A percentile compares a stretch with the other conserved stretches of the same genome.
These are phyloP conservation scores for Globisporangium mamillatum DNA, from an alignment of 352 stramenopile genomes.

Conservation along the genomic window DNA sequence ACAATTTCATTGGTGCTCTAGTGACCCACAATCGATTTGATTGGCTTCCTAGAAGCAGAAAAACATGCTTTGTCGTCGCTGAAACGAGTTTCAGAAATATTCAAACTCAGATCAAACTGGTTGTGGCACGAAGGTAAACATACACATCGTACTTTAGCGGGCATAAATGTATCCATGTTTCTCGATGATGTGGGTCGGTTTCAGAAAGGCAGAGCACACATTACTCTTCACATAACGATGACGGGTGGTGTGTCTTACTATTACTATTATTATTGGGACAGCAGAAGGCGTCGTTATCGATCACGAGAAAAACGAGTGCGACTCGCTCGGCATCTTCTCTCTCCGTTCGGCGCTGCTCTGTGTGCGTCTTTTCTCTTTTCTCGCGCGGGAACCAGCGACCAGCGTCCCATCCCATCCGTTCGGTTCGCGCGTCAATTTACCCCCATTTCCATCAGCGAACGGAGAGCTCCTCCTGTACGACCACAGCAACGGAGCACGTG, in stretches of 20 bases:
- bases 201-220: constrained; percentile 7
- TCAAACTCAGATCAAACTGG: not conserved
- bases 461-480: not conserved
- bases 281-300: not conserved
- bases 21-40: no score
- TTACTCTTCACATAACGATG: not conserved
- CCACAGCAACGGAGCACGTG: not conserved
- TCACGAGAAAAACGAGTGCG: not conserved
- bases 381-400: not conserved
- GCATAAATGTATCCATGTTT: constrained; percentile 10
- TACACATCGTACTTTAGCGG: constrained; percentile 6
- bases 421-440: not conserved
- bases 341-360: not conserved
- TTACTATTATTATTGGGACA: not conserved
- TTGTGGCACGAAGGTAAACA: not conserved
- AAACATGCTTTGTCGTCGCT: no score
- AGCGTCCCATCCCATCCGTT: not conserved
- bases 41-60: no score
- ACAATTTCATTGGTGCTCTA: no score
- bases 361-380: not conserved
- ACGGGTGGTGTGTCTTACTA: not conserved
- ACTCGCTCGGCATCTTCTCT: not conserved
- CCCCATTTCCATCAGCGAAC: not conserved
- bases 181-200: not conserved
- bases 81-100: no score